Percentiles rank a stretch among this genome's conserved stretches.
Conservation (phyloP, 345 rosid genomes). For the Punica granatum region DNA sequence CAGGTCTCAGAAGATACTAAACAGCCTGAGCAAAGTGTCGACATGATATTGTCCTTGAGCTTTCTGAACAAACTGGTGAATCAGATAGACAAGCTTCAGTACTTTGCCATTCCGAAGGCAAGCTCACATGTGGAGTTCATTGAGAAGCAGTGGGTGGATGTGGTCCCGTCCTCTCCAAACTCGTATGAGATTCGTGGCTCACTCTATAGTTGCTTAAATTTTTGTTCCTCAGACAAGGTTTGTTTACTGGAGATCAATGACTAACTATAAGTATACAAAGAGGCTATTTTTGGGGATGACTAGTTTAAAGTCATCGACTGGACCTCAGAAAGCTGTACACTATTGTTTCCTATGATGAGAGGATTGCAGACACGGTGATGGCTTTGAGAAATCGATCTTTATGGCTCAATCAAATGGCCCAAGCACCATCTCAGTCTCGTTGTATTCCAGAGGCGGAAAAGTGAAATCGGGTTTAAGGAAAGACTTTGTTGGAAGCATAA, state of each 20-base stretch:
- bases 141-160: slow-evolving; percentile 59
- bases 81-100: slow-evolving; percentile 33
- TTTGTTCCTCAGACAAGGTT: slow-evolving; percentile 41
- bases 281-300: no score
- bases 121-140: slow-evolving; percentile 46
- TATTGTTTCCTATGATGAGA: no score
- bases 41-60: slow-evolving; percentile 42
- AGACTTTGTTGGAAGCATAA: no score
- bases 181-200: slow-evolving; percentile 51
- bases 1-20: slow-evolving; percentile 22
- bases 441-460: no score
- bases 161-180: slow-evolving; percentile 49
- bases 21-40: slow-evolving; percentile 22
- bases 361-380: no score
- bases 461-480: no score
- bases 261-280: no score
- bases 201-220: slow-evolving; percentile 37
- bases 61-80: slow-evolving; percentile 34
- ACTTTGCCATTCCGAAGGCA: slow-evolving; percentile 27
- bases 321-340: no score
- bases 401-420: no score
- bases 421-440: no score
- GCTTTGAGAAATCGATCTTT: no score
- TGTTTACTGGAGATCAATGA: slow-evolving; percentile 54
- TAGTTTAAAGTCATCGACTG: no score